Conservation (phyloP, 2,329 filamentous ascomycete genomes). For the Stachybotrys chartarum region DNA sequence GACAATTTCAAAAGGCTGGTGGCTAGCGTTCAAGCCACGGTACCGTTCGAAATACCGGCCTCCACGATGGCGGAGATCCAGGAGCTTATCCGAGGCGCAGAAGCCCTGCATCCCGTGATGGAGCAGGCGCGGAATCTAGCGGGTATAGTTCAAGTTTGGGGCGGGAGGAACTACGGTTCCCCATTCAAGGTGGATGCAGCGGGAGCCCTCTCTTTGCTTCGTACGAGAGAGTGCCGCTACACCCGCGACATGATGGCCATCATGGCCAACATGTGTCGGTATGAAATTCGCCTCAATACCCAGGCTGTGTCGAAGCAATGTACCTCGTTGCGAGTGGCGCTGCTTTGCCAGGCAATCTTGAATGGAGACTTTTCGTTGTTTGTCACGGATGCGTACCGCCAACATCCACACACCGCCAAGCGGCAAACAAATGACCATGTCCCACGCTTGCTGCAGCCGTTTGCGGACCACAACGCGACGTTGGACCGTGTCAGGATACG, state of each 20-base stretch:
- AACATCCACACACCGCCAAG: not conserved
- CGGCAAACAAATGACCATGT: not conserved
- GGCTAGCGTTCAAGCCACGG: not conserved
- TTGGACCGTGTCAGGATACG: not conserved
- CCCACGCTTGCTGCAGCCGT: not conserved
- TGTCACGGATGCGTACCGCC: not conserved
- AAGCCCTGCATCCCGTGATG: not conserved
- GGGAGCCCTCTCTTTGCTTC: not conserved
- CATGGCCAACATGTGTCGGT: constrained; percentile 2
- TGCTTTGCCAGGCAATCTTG: not conserved
- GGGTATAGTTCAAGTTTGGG: not conserved
- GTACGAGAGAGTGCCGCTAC: not conserved
- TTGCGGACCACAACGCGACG: not conserved
- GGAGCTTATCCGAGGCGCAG: not conserved
- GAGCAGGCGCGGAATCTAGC: not conserved
- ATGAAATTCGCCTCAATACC: constrained; percentile 1
- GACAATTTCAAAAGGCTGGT: not conserved
- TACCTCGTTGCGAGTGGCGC: not conserved
- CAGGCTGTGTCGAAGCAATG: not conserved
- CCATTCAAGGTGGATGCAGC: not conserved
- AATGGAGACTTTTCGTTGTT: constrained; percentile 3
- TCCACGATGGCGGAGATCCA: not conserved
- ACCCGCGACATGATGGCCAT: constrained; percentile 1
- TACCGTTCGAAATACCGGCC: not conserved
- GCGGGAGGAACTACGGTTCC: not conserved